These are phyloP conservation scores for Aulographum hederae DNA, from an alignment of 2,329 filamentous ascomycete species.

Conservation along the genomic window DNA sequence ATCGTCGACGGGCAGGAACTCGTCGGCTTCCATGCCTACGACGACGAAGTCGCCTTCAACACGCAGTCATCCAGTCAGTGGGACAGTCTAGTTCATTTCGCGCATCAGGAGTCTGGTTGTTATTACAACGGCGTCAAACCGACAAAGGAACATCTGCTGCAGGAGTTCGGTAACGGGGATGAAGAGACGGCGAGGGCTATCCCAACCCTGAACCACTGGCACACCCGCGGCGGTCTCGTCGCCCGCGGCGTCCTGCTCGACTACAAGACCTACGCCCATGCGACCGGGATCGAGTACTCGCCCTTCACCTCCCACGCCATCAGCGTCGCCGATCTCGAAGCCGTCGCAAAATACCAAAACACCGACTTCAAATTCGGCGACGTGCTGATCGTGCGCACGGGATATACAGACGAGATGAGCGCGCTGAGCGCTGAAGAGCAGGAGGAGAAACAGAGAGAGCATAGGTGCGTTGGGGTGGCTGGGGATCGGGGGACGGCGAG, in stretches of 20 bases:
- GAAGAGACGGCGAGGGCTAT: constrained; percentile 2
- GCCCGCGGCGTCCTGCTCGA: constrained; percentile 39
- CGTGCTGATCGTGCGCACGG: constrained; percentile 19
- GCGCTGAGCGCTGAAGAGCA: constrained; percentile 19
- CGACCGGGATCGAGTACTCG: constrained; percentile 31
- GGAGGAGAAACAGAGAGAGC: constrained; percentile 20
- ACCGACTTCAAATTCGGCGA: constrained; percentile 11
- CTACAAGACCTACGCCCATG: constrained; percentile 29
- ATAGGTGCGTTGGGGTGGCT: constrained; percentile 18
- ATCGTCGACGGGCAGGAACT: constrained; percentile 9
- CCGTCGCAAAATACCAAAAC: constrained; percentile 3
- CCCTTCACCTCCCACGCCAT: constrained; percentile 36
- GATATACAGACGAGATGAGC: constrained; percentile 29
- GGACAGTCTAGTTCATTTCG: constrained; percentile 31
- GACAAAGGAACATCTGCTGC: constrained; percentile 10
- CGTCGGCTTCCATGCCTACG: constrained; percentile 5
- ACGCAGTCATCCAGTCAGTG: constrained; percentile 38
- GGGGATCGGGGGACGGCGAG: constrained; percentile 11
- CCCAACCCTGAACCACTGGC: constrained; percentile 23
- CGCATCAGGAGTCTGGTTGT: constrained; percentile 23
- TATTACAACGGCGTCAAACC: constrained; percentile 32
- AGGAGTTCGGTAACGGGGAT: constrained; percentile 10
- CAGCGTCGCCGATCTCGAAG: constrained; percentile 24
- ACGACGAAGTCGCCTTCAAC: constrained; percentile 28
- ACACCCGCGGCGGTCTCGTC: constrained; percentile 31